Conservation (phyloP, 2,329 filamentous ascomycete genomes). For the Stemphylium vesicarium region DNA sequence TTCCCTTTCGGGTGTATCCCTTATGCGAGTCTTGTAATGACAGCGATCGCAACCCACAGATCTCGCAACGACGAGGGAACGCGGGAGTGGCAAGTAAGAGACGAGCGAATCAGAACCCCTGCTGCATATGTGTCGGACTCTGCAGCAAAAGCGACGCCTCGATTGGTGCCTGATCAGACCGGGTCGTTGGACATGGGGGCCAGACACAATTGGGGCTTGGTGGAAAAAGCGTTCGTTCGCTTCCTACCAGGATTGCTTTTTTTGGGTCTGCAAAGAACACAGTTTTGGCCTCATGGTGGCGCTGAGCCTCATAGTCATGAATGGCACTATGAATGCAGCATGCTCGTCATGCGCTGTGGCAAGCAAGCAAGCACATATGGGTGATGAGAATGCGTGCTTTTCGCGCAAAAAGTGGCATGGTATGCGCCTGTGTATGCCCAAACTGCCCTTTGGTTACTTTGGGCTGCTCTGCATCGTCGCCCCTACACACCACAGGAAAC, state of each 20-base stretch:
- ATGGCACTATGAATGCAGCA: conserved; percentile 6
- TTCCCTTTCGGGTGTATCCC: background rate
- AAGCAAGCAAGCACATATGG: conserved; percentile 2
- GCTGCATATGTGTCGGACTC: background rate
- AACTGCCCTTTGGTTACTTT: background rate
- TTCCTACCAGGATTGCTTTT: conserved; percentile 23
- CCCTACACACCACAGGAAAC: background rate
- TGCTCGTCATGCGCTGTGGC: conserved; percentile 2
- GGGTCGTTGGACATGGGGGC: no score
- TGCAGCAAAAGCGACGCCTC: background rate
- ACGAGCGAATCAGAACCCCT: background rate
- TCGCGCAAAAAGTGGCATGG: no score
- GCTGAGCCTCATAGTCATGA: conserved; percentile 18
- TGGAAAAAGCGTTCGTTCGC: background rate
- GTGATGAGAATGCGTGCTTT: background rate
- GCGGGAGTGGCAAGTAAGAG: no score
- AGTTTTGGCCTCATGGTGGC: background rate
- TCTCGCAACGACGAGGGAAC: background rate
- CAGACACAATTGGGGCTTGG: no score
- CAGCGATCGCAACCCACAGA: background rate
- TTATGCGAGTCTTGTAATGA: background rate
- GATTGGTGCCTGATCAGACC: background rate
- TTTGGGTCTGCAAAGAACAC: conserved; percentile 18
- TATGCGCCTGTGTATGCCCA: no score
- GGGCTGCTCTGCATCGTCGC: background rate